phyloP scores from a whole-genome alignment of 2,329 filamentous ascomycete genomes.

The Paraconiothyrium brasiliense region DNA sequence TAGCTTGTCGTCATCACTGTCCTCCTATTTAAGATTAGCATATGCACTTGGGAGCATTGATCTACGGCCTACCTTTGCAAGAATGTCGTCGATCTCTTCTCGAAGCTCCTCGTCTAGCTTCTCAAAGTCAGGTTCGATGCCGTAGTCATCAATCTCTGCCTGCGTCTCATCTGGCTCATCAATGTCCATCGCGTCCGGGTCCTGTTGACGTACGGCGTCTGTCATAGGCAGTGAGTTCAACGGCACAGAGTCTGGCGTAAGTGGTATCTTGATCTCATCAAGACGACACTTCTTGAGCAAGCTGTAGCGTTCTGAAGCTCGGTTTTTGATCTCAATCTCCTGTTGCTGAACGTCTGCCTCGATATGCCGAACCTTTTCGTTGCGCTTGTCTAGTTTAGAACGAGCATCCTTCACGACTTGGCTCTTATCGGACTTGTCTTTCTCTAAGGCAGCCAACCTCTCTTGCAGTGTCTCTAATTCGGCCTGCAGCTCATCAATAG shows the following conservation, averaged over 20 bases:
- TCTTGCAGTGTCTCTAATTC: slow-evolving; percentile 81
- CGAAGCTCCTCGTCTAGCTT: slow-evolving; percentile 81
- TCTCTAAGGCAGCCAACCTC: slow-evolving; percentile 73
- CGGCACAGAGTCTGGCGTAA: slow-evolving; percentile 73
- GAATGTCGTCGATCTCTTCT: slow-evolving; percentile 54
- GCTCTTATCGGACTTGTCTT: slow-evolving; percentile 72
- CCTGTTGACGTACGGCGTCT: slow-evolving; percentile 72
- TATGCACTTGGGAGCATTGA: not conserved
- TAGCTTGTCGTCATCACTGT: slow-evolving; percentile 64
- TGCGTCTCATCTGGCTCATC: slow-evolving; percentile 72
- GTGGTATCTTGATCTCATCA: slow-evolving; percentile 88
- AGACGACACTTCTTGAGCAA: slow-evolving; percentile 89
- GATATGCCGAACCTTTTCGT: slow-evolving; percentile 80
- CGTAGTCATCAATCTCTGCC: slow-evolving; percentile 81
- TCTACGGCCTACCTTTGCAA: slow-evolving; percentile 59
- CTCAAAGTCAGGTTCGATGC: slow-evolving; percentile 88
- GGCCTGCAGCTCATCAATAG: slow-evolving; percentile 75
- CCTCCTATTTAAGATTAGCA: slow-evolving; percentile 60
- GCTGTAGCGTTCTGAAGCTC: slow-evolving; percentile 83
- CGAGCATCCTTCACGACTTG: slow-evolving; percentile 82
- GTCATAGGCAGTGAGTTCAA: slow-evolving; percentile 89
- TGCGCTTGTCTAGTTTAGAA: slow-evolving; percentile 81
- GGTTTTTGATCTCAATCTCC: slow-evolving; percentile 88
- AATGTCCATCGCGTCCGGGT: slow-evolving; percentile 91
- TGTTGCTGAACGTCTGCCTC: slow-evolving; percentile 78